Percentiles rank a stretch among this genome's conserved stretches.
Conservation (phyloP, 257 asterid genomes). For the Solanum bukasovii region DNA sequence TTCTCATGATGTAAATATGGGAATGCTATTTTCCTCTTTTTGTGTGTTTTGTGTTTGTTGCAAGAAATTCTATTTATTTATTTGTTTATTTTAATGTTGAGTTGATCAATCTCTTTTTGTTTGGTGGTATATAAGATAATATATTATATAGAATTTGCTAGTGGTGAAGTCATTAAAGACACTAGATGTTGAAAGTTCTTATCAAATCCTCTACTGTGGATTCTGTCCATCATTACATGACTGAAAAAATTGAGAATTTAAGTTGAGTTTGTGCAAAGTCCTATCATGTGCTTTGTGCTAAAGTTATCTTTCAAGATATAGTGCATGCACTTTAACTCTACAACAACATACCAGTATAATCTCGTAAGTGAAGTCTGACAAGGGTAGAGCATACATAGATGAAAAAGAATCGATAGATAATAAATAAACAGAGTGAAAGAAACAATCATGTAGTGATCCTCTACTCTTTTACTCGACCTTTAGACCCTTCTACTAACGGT, state of each 20-base stretch:
- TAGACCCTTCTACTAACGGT: neutral
- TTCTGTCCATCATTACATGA: neutral
- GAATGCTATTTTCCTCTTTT: slow-evolving; percentile 12
- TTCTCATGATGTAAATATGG: slow-evolving; percentile 46
- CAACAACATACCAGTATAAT: neutral
- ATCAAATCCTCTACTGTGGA: neutral
- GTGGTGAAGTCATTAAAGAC: neutral
- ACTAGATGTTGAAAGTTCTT: neutral
- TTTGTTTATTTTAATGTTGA: neutral
- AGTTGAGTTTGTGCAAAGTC: neutral
- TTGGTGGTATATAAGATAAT: neutral
- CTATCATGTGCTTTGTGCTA: neutral
- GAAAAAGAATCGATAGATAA: neutral
- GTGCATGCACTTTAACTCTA: neutral
- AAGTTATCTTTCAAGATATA: neutral
- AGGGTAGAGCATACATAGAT: neutral
- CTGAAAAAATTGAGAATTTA: neutral
- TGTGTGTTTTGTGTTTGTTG: slow-evolving; percentile 3
- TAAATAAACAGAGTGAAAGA: neutral
- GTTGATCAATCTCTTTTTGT: slow-evolving; percentile 1
- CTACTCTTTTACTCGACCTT: neutral
- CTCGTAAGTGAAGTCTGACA: neutral
- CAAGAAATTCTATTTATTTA: neutral
- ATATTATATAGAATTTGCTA: neutral
- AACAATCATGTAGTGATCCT: neutral